Evolutionary conservation across 495 filamentous ascomycete species (phyloP), one percentile per base, ranked within the genome.

Genomic region (Aspergillus baeticus): DNA sequence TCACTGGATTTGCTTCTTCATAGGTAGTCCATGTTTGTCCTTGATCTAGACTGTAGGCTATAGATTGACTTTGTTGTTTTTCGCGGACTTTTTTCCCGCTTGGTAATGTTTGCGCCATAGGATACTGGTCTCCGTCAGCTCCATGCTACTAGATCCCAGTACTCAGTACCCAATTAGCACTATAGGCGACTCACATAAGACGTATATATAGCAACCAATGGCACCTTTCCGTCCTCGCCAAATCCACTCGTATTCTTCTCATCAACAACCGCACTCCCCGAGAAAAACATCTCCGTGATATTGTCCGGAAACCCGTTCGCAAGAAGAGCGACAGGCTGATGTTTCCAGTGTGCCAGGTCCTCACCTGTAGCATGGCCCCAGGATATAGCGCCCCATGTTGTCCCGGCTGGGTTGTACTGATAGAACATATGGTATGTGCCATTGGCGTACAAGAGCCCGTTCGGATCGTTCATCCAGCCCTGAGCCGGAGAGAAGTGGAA

Each of bases 391-490:
- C 71, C 73, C 68, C 70, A 72, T 14, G 51, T 39, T 0, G 51
- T 58, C 13, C 69, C 68, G 13, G 52, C 65, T 0, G 72, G 73
- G 34, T 77, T 77, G 45, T 72, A 74, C 43, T 77, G 73, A 60
- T 62, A 76, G 52, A 65, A 76, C 18, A 78, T 44, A 45, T 77
- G 73, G 42, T 78, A 74, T 1, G 38, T 62, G 0, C 68, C 69
- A 54, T 73, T 52, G 31, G 57, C 43, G 48, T 68, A 65, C 29
- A 84, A 72, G 57, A 84, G 75, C 44, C 83, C 81, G 65, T 80
- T 84, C 7, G 83, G 81, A 58, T 85, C 83, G 60, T 85, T 84
- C 76, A 85, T 84, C 63, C 81, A 85, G 50, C 75, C 66, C 20
- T 61, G 57, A 3, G 71, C 69, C 0, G 82, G 81, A 11, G 76